Evolutionary conservation across 305 asterid species (phyloP), one percentile per base, ranked within the genome.

Genomic region (Solanum chacoense): DNA sequence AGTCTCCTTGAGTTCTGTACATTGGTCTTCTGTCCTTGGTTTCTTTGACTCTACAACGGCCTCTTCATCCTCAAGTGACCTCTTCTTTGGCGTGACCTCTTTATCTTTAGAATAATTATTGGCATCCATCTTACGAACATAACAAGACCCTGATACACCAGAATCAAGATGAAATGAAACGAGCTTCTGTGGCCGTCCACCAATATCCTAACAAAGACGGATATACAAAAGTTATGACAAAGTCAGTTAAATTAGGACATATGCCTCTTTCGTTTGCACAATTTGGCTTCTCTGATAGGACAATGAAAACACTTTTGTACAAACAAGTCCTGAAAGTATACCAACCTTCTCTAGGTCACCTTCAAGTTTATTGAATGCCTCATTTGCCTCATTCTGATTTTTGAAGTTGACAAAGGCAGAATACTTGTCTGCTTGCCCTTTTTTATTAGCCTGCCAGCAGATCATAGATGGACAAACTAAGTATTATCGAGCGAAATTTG

Each of bases 171-270:
- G 89, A 91, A 95, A 94, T 42, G 91, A 88, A 12, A 95, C 91
- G 69, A 90, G 67, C 90, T 95, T 97, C 88, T 97, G 99, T 14
- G 93, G 91, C 16, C 96, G 92, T 34, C 98, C 99, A 76, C 55
- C 32, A 10, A 95, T 86, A 90, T 97, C 99, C 99, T 97, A 86
- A 89, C 24, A 91, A 87, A 90, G 78, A 83, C 28, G 69, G 88
- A 93, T 42, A 34, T 20, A 36, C 8, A 45, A 36, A 84, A 32
- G 77, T 87, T 78, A 22, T 38, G 40, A 42, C 24, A 26, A 1
- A 3, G 63, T 22, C 36, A 37, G 78, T 24, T 26, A 85, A 50
- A 38, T 20, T 72, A 29, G 4, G 22, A 45, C 73, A 50, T 9
- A 28, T 81, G 71, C 38, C 24, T 80, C 85, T 24, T 26, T 75